These are phyloP conservation scores for Hyphopichia buzzinii DNA, from an alignment of 1,139 yeast species.

Conservation along the genomic window DNA sequence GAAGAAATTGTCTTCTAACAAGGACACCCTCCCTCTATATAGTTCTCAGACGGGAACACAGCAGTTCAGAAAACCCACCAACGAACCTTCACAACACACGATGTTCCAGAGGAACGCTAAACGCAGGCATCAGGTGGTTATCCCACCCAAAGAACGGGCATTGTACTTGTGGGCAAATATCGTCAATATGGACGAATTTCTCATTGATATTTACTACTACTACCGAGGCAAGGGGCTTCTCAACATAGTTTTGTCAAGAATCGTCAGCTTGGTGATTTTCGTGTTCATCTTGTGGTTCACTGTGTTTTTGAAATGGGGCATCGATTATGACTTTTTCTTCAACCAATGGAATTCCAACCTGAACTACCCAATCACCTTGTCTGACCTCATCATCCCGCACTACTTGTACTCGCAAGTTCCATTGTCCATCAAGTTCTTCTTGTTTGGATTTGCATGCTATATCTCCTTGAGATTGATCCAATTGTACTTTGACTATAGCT, in stretches of 20 bases:
- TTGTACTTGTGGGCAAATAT: conserved; percentile 96
- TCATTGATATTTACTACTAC: conserved; percentile 79
- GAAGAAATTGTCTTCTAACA: not conserved
- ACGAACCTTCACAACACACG: conserved; percentile 10
- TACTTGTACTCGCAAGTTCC: conserved; percentile 57
- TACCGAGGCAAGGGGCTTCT: conserved; percentile 82
- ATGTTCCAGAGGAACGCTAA: conserved; percentile 12
- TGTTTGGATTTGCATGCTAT: conserved; percentile 61
- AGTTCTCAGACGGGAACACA: conserved; percentile 7
- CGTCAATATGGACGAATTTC: conserved; percentile 81
- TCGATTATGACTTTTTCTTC: conserved; percentile 54
- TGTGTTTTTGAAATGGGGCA: conserved; percentile 79
- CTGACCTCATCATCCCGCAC: conserved; percentile 53
- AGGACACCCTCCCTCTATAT: conserved; percentile 1
- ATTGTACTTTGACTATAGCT: conserved; percentile 48
- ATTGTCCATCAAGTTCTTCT: conserved; percentile 50
- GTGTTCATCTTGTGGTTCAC: conserved; percentile 76
- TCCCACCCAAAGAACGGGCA: conserved; percentile 73
- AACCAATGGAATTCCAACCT: conserved; percentile 17
- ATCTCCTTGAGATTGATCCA: conserved; percentile 61
- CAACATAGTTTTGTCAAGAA: conserved; percentile 66
- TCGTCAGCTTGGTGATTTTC: conserved; percentile 68
- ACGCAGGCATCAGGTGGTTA: conserved; percentile 18
- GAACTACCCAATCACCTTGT: conserved; percentile 26
- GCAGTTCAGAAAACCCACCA: conserved; percentile 9